Base-by-base conservation (phyloP, 176 grass and related monocot genomes). In the Zizania latifolia region DNA sequence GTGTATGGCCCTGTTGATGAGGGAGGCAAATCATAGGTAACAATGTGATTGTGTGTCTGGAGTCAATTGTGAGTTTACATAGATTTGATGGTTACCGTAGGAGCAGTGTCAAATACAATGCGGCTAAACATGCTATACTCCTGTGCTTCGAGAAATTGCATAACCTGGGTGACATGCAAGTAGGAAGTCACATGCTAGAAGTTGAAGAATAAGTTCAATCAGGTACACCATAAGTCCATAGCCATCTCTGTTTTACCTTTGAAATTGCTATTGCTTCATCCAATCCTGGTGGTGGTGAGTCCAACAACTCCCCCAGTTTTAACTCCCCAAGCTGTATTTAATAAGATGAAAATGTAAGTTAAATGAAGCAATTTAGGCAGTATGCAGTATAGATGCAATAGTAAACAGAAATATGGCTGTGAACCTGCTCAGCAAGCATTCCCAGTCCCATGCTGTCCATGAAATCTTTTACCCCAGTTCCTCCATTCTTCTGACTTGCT, bases 201-300 rank as follows among this genome's bases (percentile, higher is more conserved):
- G 10, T 4, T 1, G 10, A 80, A 63, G 27, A 57, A 78, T 19
- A 2, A 70, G 19, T 70, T 31, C 30, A 76, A 77, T 31, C 11
- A 63, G n/a, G 58, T 27, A 56, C 29, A 35, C 39, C 6, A 4
- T n/a, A 79, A 73, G 58, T 36, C 40, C 9, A 29, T 33, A 53
- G 7, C 10, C 59, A 69, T 74, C 15, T 19, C 43, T 63, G 23
- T 22, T 29, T 61, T 75, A 92, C 89, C 86, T 94, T 92, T 61
- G 91, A 99, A 92, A 99, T 99, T 82, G 91, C 91, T 77, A 99
- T 88, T 65, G 95, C 95, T 90, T 99, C 95, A 69, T 99, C 95
- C 45, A 99, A 50, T 71, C 95, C 95, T 44, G 95, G 95, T 53
- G 95, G 91, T 46, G 91, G 91, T 62, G 95, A 80, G 70, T 99